A percentile compares a stretch with the other conserved stretches of the same genome.
phyloP scores from a whole-genome alignment of 352 stramenopile species.

The Pythium oligandrum region DNA sequence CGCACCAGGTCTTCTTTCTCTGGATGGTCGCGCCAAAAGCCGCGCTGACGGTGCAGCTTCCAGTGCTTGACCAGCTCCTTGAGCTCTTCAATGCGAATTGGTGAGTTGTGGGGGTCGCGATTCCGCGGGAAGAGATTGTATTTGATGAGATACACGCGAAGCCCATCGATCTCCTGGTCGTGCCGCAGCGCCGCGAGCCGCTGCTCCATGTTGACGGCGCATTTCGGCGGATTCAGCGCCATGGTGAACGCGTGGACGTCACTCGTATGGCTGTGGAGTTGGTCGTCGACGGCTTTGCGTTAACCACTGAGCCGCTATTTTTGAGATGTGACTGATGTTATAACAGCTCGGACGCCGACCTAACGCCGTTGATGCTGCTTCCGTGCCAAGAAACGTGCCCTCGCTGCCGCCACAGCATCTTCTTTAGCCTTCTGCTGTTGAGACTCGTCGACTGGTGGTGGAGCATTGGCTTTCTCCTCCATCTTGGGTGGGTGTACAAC shows the following conservation, averaged over 20 bases:
- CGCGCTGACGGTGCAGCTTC: conserved; percentile 86
- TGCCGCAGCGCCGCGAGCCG: conserved; percentile 65
- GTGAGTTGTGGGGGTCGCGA: conserved; percentile 79
- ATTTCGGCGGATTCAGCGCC: conserved; percentile 76
- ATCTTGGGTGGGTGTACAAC: too few species aligned
- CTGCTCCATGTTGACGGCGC: conserved; percentile 84
- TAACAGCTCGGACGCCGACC: too few species aligned
- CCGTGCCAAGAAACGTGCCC: conserved; percentile 19
- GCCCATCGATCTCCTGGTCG: conserved; percentile 81
- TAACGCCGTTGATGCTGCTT: conserved; percentile 1
- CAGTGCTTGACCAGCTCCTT: conserved; percentile 91
- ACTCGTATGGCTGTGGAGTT: too few species aligned
- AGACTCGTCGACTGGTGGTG: not conserved
- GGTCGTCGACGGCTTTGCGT: too few species aligned
- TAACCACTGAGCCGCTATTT: too few species aligned
- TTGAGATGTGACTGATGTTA: too few species aligned
- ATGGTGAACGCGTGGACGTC: conserved; percentile 18
- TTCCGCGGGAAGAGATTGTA: conserved; percentile 85
- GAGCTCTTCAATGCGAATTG: conserved; percentile 84
- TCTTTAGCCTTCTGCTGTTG: conserved; percentile 4
- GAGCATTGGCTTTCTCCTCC: too few species aligned
- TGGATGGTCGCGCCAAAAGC: conserved; percentile 88
- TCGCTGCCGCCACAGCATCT: conserved; percentile 12
- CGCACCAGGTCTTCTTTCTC: conserved; percentile 88
- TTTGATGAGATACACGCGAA: conserved; percentile 83